Evolutionary conservation across 345 rosid genomes (phyloP), one percentile per base, ranked within the genome.

Genomic region (Dipteronia sinensis): DNA sequence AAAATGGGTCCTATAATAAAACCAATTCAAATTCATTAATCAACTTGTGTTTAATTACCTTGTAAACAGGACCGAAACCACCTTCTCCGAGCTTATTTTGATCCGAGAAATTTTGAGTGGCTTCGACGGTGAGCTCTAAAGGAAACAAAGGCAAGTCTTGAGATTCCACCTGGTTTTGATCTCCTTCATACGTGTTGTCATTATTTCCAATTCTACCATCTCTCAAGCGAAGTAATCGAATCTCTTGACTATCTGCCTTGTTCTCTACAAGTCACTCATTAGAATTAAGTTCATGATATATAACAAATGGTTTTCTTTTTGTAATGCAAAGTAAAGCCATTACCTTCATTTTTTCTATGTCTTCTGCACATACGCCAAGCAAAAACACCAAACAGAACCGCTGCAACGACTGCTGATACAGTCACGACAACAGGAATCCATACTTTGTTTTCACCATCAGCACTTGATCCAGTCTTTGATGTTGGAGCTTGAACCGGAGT

Each of bases 51-150:
- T 19, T 56, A 19, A 20, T 22, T 73, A 79, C 85, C 87, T 82
- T 86, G 80, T 79, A 86, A 9, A 83, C 87, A 0, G 87, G 74
- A 19, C 87, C 89, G 56, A 83, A 86, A 15, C 89, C 85, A 0
- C 89, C 89, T 82, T 83, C 82, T 25, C 87, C 89, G 25, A 86
- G 89, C 51, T 83, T 83, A 72, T 79, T 71, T 49, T 75, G 81
- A 29, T 62, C 11, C 25, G 75, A 65, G 38, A 83, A 82, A 20
- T 77, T 31, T 1, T 70, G 31, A 13, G 87, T 83, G 9, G 89
- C 85, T 22, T 73, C 38, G 0, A 25, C 9, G 46, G 80, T 22
- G 7, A 63, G 11, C 16, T 66, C 76, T 22, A 86, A 77, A 5
- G 44, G 80, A 34, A 86, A 65, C 2, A 31, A 31, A 66, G 81